Evolutionary conservation across 2,329 filamentous ascomycete genomes (phyloP), one percentile per base, ranked within the genome.

Genomic region (Fusarium sp.): DNA sequence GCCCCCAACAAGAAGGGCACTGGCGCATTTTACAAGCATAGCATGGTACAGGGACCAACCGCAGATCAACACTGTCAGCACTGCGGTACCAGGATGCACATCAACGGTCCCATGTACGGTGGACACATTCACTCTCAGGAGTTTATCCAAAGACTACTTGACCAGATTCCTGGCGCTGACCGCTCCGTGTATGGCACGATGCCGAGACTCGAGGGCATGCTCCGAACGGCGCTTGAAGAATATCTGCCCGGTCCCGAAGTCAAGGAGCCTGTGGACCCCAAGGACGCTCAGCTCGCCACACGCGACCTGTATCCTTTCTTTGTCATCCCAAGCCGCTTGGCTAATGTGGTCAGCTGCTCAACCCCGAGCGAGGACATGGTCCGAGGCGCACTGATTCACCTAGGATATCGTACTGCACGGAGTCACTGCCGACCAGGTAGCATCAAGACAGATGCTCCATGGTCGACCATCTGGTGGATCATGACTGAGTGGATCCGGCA

Each of bases 81-180:
- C 81, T 99, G 97, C 81, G 94, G 93, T 10, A 91, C 89, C 80
- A 96, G 93, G 81, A 97, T 93, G 84, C 97, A 98, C 82, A 82
- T 98, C 16, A 93, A 92, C 6, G 97, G 97, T 2, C 97, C 97
- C 1, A 98, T 99, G 96, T 99, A 95, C 85, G 95, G 91, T 37
- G 97, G 97, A 1, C 93, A 93, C 22, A 86, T 99, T 10, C 97
- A 99, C 83, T 95, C 95, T 52, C 88, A 91, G 8, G 90, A 91
- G 2, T 99, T 98, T 80, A 91, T 99, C 71, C 89, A 93, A 79
- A 90, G 90, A 65, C 91, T 99, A 27, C 87, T 99, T 18, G 89
- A 91, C 50, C 89, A 92, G 67, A 87, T 98, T 10, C 91, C 94
- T 1, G 84, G 86, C 5, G 89, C 91, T 1, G 90, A 95, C 57